Evolutionary conservation across 2,329 filamentous ascomycete genomes (phyloP).

Genomic region (Aspergillus tamarii): DNA sequence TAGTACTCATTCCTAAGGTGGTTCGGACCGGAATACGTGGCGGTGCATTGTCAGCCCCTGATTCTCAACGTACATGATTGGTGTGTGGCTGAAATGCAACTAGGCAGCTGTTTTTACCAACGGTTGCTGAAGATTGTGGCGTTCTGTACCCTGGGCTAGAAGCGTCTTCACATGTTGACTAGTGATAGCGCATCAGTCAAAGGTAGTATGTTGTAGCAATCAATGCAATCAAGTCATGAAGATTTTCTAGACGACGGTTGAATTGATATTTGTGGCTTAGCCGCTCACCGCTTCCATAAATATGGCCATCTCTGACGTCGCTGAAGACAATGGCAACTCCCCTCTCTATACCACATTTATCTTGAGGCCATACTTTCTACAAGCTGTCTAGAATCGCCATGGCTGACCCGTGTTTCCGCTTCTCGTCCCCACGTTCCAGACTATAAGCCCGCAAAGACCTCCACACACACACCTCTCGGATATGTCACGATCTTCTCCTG

Average conservation of each 20-base stretch:
- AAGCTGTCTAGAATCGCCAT: conserved; percentile 9
- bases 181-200: background rate
- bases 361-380: background rate
- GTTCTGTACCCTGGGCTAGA: conserved; percentile 3
- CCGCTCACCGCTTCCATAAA: conserved; percentile 14
- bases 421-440: background rate
- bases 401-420: conserved; percentile 10
- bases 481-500: conserved; percentile 31
- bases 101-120: conserved; percentile 22
- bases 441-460: conserved; percentile 11
- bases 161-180: background rate
- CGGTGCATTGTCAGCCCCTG: background rate
- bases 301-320: conserved; percentile 22
- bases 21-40: background rate
- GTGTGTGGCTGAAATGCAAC: conserved; percentile 20
- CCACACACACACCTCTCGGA: conserved; percentile 20
- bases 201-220: background rate
- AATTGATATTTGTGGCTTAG: conserved; percentile 4
- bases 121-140: conserved; percentile 14
- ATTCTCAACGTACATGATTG: conserved; percentile 11
- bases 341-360: background rate
- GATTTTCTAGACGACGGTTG: background rate
- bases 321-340: background rate
- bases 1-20: too few species aligned
- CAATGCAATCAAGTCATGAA: background rate